A percentile compares a stretch with the other conserved stretches of the same genome.
Evolutionary conservation across 495 filamentous ascomycete genomes (phyloP).

Genomic region (Pseudevernia furfuracea): DNA sequence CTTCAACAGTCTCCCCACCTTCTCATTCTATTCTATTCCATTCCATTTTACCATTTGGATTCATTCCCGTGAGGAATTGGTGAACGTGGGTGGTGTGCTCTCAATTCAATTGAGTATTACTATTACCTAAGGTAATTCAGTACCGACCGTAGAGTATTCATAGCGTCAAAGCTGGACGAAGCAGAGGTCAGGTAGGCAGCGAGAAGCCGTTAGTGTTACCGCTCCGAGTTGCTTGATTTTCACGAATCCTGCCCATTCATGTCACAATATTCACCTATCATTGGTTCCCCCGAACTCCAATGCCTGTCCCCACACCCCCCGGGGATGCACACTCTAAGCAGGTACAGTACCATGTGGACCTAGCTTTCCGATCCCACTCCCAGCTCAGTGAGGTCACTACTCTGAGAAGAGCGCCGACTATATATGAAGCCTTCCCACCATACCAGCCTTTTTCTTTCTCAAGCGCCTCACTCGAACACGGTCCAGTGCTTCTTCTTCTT

Average conservation of each 20-base stretch:
- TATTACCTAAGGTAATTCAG: too few species aligned
- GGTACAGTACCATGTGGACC: neutral
- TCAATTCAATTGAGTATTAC: too few species aligned
- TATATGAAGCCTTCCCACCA: constrained; percentile 14
- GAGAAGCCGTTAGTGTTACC: constrained; percentile 1
- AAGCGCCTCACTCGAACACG: neutral
- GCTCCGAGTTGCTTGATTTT: neutral
- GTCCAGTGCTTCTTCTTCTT: constrained; percentile 4
- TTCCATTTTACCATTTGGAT: too few species aligned
- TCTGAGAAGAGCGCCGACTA: neutral
- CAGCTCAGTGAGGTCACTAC: constrained; percentile 1
- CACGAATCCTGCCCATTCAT: constrained; percentile 4
- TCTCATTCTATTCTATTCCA: too few species aligned
- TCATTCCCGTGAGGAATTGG: too few species aligned
- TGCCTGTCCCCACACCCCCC: neutral
- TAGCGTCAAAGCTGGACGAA: neutral
- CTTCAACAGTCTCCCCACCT: neutral
- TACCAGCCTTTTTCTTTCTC: neutral
- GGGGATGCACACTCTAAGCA: constrained; percentile 3
- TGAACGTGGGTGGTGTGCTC: too few species aligned
- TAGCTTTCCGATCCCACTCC: neutral
- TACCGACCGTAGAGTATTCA: too few species aligned
- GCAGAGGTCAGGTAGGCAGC: neutral
- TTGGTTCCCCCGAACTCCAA: neutral
- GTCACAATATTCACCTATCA: neutral